Percentiles rank a stretch among this genome's conserved stretches.
phyloP scores from a whole-genome alignment of 2,329 filamentous ascomycete species.

The Fusarium newnesense region DNA sequence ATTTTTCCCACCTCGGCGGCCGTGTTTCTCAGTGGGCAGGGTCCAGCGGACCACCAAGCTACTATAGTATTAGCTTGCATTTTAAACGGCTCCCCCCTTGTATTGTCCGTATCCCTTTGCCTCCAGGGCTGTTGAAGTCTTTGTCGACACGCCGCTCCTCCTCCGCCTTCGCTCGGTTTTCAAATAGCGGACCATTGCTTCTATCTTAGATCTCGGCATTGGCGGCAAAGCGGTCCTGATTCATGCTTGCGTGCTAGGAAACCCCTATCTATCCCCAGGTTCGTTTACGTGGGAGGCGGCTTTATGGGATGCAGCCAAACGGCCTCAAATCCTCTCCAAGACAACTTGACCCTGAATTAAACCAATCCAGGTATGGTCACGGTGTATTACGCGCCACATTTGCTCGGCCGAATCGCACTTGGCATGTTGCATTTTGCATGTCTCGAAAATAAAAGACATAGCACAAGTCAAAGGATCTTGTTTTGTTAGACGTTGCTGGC shows the following conservation, averaged over 20 bases:
- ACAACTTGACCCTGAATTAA: constrained; percentile 7
- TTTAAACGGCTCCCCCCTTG: constrained; percentile 7
- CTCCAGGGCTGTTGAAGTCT: constrained; percentile 22
- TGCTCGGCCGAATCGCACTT: constrained; percentile 15
- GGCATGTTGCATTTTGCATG: neutral
- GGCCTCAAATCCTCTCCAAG: neutral
- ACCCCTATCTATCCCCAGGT: constrained; percentile 1
- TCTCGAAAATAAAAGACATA: neutral
- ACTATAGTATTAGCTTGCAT: constrained; percentile 11
- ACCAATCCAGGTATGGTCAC: neutral
- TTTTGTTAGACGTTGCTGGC: neutral
- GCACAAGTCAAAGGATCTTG: neutral
- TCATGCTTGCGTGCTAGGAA: constrained; percentile 1
- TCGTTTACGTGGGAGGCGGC: constrained; percentile 6
- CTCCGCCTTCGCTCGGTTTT: constrained; percentile 14
- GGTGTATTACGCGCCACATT: neutral
- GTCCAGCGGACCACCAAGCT: neutral
- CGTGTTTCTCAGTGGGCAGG: constrained; percentile 12
- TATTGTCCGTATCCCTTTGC: neutral
- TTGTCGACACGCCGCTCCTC: neutral
- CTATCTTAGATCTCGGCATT: constrained; percentile 10
- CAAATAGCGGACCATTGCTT: neutral
- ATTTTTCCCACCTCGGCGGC: constrained; percentile 13
- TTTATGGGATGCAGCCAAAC: constrained; percentile 22
- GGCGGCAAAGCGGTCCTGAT: constrained; percentile 4